Conservation (phyloP, 495 filamentous ascomycete species). For the Neurospora sp. region DNA sequence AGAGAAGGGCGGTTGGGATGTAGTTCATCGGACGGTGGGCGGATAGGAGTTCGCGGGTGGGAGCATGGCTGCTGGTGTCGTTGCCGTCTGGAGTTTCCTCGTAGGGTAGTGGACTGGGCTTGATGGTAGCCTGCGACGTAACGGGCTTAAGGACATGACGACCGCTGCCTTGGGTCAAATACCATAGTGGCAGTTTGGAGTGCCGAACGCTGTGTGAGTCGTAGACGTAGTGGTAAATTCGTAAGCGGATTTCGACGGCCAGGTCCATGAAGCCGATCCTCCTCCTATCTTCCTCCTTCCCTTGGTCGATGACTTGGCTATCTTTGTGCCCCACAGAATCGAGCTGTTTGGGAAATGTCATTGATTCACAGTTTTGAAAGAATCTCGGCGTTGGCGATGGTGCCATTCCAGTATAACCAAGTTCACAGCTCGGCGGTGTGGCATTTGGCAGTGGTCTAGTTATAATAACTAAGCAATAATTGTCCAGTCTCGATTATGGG, state of each 20-base stretch:
- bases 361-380: not conserved
- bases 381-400: not conserved
- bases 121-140: not conserved
- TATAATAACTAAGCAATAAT: not conserved
- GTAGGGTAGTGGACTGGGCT: not conserved
- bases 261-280: slow-evolving; percentile 18
- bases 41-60: slow-evolving; percentile 13
- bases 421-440: not conserved
- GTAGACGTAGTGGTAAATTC: slow-evolving; percentile 25
- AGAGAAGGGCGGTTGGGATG: slow-evolving; percentile 22
- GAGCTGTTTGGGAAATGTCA: not conserved
- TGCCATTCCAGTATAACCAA: not conserved
- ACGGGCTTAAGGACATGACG: slow-evolving; percentile 19
- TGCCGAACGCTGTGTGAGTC: slow-evolving; percentile 28
- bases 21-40: slow-evolving; percentile 18
- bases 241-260: slow-evolving; percentile 24
- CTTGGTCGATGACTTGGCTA: not conserved
- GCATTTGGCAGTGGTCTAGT: not conserved
- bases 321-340: not conserved
- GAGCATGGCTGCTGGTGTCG: not conserved
- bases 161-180: slow-evolving; percentile 17
- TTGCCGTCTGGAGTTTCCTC: not conserved
- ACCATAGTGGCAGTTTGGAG: slow-evolving; percentile 28
- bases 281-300: not conserved
- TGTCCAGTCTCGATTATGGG: not conserved